Conservation (phyloP, 164 flowering plant species). For the Chimonanthus praecox region DNA sequence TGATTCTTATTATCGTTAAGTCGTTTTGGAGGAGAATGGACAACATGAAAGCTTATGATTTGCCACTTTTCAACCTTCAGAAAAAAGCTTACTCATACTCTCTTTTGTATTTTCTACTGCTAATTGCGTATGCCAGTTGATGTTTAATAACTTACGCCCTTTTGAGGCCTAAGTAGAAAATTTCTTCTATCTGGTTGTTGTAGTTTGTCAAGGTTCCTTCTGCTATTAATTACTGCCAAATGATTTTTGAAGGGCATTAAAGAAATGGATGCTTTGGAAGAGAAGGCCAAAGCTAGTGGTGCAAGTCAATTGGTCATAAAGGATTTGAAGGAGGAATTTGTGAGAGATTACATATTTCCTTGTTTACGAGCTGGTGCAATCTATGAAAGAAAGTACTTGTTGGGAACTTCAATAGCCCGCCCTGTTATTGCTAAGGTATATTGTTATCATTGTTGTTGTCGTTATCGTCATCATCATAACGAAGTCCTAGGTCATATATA, state of each 20-base stretch:
- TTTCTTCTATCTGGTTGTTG: background rate
- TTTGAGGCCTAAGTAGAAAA: too few relatives aligned
- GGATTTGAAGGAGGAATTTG: conserved; percentile 94
- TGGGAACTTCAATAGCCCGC: conserved; percentile 99
- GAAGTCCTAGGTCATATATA: background rate
- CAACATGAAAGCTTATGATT: too few relatives aligned
- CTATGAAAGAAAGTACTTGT: conserved; percentile 89
- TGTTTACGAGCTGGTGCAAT: conserved; percentile 96
- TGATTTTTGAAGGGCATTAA: conserved; percentile 48
- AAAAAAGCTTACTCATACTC: too few relatives aligned
- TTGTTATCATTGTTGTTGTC: background rate
- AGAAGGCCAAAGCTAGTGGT: conserved; percentile 95
- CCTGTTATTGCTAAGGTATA: conserved; percentile 95
- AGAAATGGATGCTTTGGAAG: conserved; percentile 88
- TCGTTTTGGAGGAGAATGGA: too few relatives aligned
- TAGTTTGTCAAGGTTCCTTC: background rate
- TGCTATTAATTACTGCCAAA: background rate
- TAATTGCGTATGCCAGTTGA: too few relatives aligned
- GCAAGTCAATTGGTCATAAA: conserved; percentile 88
- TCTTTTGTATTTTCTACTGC: too few relatives aligned
- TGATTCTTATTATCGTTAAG: too few relatives aligned
- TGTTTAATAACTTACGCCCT: too few relatives aligned
- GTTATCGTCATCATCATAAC: background rate
- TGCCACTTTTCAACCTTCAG: too few relatives aligned
- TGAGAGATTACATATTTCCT: conserved; percentile 75